Percentiles rank a stretch among this genome's conserved stretches.
phyloP scores from a whole-genome alignment of 2,329 filamentous ascomycete genomes.

The Didymella lethalis region DNA sequence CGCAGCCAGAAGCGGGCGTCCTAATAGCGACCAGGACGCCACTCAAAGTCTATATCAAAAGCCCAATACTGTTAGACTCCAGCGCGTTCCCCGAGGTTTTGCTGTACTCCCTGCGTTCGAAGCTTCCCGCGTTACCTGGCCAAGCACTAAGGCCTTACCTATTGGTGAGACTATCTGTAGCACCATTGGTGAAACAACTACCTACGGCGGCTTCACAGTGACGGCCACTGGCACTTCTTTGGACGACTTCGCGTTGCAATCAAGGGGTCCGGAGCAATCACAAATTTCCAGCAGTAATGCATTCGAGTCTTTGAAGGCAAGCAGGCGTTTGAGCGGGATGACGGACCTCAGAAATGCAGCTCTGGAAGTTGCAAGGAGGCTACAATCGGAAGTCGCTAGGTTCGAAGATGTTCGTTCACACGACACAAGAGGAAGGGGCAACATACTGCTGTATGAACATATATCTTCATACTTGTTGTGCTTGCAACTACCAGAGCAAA shows the following conservation, averaged over 20 bases:
- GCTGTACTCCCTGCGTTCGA: neutral
- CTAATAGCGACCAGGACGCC: neutral
- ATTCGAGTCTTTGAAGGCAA: neutral
- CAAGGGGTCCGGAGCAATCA: neutral
- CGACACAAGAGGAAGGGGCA: neutral
- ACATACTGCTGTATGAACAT: too few species aligned
- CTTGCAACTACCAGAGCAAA: neutral
- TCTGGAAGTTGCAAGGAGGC: neutral
- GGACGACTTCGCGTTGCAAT: neutral
- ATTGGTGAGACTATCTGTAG: neutral
- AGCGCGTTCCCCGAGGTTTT: neutral
- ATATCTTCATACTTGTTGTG: too few species aligned
- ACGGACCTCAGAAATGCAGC: neutral
- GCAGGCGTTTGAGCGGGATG: neutral
- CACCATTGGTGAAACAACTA: neutral
- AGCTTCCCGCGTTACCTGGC: neutral
- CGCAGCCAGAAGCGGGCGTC: neutral
- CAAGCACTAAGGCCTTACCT: neutral
- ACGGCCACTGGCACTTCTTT: neutral
- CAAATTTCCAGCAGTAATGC: neutral
- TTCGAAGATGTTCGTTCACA: neutral
- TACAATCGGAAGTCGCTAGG: neutral
- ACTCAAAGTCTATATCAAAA: neutral
- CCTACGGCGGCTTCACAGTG: neutral
- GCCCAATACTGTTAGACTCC: neutral